These are phyloP conservation scores for Pythium diclinum DNA, from an alignment of 352 stramenopile genomes.

Conservation along the genomic window DNA sequence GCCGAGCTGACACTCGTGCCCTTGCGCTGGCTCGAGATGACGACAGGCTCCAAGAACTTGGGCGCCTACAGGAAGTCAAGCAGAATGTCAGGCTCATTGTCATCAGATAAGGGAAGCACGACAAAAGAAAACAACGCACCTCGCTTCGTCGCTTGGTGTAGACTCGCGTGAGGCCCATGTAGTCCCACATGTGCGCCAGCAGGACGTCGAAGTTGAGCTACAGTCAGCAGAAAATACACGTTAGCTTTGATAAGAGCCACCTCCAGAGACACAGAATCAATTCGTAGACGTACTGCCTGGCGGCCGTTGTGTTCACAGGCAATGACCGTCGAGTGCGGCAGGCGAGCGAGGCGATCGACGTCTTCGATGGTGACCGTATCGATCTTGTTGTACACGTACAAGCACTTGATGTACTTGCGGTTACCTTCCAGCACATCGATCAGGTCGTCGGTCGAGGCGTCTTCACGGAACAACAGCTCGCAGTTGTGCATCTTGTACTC, in stretches of 20 bases:
- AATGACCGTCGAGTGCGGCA: conserved; percentile 96
- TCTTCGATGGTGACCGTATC: conserved; percentile 99
- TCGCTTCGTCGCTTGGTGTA: conserved; percentile 88
- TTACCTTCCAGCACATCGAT: conserved; percentile 99
- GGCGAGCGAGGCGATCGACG: conserved; percentile 94
- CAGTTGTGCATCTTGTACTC: conserved; percentile 99
- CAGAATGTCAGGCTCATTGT: too few relatives aligned
- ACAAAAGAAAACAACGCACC: conserved; percentile 25
- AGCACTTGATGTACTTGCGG: conserved; percentile 98
- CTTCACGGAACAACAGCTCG: conserved; percentile 96
- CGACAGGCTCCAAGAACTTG: conserved; percentile 76
- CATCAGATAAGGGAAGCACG: too few relatives aligned
- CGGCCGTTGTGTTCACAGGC: conserved; percentile 85
- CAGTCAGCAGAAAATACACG: not conserved
- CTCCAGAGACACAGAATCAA: not conserved
- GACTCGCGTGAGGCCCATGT: conserved; percentile 87
- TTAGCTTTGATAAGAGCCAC: not conserved
- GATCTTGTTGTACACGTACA: conserved; percentile 99
- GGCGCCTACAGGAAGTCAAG: conserved; percentile 33
- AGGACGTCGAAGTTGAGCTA: conserved; percentile 96
- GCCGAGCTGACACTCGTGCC: conserved; percentile 77
- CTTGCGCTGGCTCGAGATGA: conserved; percentile 82
- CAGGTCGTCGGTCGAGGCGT: conserved; percentile 96
- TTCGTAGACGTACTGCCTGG: conserved; percentile 47
- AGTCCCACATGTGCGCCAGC: conserved; percentile 88